Evolutionary conservation across 169 alveolate genomes (phyloP), one percentile per base, ranked within the genome.

Genomic region (Eimeria brunetti): DNA sequence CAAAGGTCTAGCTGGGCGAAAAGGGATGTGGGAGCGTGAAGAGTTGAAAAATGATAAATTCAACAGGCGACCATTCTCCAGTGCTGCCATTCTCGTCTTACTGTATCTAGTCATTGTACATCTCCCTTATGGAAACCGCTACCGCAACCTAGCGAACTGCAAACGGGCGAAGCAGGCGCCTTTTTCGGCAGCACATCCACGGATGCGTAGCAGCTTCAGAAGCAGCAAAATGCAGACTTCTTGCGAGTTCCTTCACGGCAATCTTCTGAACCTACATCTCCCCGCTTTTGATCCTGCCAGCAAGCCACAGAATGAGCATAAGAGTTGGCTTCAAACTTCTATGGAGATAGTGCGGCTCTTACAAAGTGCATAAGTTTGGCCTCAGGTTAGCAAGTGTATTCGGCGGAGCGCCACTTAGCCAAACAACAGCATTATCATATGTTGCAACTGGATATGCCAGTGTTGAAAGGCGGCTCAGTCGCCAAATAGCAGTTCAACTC

Each of bases 221-320:
- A 83, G 30, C 90, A 83, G 33, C 90, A 83, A 51, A 83, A 53
- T 30, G 69, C 53, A 30, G 73, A 41, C 30, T 53, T 83, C 75
- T 53, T 83, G 58, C 90, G 90, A 38, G 30, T 9, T 33, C 75
- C 73, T 36, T 12, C 69, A 83, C 71, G 90, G 38, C 71, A 60
- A 51, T 30, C 53, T 4, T 58, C 73, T 22, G 90, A 7, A 24
- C 69, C 88, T 51, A 24, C 30, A 36, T 80, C 89, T 11, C 89
- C 60, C n/a, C 46, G n/a, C 71, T 75, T 30, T 83, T 53, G 73
- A 27, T 83, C 90, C 90, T 83, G 41, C 49, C 33, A 33, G n/a
- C 90, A 58, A 22, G 75, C 44, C 89, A 33, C 75, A 83, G 18
- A 36, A 83, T 1, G 51, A 51, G 36, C 58, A 78, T 2, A 53